Base-by-base conservation (phyloP, 2,329 filamentous ascomycete genomes). In the Plectosphaerella plurivora region DNA sequence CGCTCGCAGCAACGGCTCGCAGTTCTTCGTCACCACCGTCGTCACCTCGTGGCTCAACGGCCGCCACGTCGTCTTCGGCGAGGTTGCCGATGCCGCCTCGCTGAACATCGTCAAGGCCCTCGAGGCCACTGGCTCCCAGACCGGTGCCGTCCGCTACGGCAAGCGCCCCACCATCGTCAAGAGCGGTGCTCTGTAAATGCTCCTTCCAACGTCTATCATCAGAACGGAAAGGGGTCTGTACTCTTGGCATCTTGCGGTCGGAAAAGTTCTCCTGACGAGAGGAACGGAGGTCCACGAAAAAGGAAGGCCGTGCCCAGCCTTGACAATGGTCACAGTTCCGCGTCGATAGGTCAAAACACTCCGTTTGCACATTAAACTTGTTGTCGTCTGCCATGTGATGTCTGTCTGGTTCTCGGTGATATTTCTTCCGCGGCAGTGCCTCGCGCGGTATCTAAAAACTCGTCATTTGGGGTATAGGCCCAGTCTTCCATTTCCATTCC, bases 21-120 rank as follows among this genome's bases (percentile, higher is more conserved):
- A 97, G 74, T 97, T 97, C 82, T 97, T 97, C 81, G 78, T 97
- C 69, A 97, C 93, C 65, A 97, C 93, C 52, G 91, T 96, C 49
- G 81, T 86, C 55, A 97, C 94, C 55, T 86, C 86, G 52, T 96
- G 96, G 81, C 80, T 94, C 62, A 82, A 94, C 70, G 83, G 83
- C 67, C 87, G 87, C 71, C 89, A 94, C 80, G 88, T 91, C 72
- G 88, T 91, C 68, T 92, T 92, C 74, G 90, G 89, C 68, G 78
- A 89, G 76, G 87, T 92, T 46, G 74, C 75, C 53, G 76, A 79
- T 57, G 55, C 69, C 1, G 59, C 70, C 45, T 77, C 73, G 53
- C 61, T 83, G 69, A 64, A 71, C 28, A 59, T 85, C 53, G 82
- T 87, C 70, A 79, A 75, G 74, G 74, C 81, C 55, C 67, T 87